Evolutionary conservation across 257 asterid species (phyloP), one percentile per base, ranked within the genome.

Genomic region (Solanum boliviense): DNA sequence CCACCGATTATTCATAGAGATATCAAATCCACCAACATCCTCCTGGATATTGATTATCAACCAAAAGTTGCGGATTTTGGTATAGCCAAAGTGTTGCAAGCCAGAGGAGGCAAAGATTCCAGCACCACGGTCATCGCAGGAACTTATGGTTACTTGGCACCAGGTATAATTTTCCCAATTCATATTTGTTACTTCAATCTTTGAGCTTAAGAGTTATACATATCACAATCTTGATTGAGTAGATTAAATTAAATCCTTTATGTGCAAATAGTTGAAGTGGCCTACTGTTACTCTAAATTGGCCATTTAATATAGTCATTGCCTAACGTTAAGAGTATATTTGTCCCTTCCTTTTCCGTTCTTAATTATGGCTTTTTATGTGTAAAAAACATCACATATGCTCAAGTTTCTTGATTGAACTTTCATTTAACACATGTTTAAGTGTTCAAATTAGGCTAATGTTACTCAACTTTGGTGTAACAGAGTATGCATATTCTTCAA

Each of bases 1-100:
- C 94, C 94, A 4, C 95, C 95, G 5, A 97, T 97, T 23, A 91
- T 97, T 23, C 99, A 97, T 60, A 91, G 99, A 70, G 98, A 97
- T 73, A 95, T 97, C 89, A 95, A 97, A 89, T 94, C 98, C 3
- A 95, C 97, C 3, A 97, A 95, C 85, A 93, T 97, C 89, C 90
- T 97, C 25, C 90, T 97, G 89, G 99, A 97, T 48, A 89, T 91
- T 4, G 91, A 94, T 90, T 94, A 93, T 36, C 96, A 92, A 31
- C 94, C 99, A 0, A 97, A 97, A 86, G 98, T 97, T 11, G 99
- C 98, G 1, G 99, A 97, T 87, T 97, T 97, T 31, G 99, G 98
- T 27, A 94, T 97, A 2, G 99, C 99, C 4, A 97, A 95, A 88
- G 97, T 97, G 73, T 89, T 97, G 87, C 98, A 92, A 87, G 98